phyloP scores from a whole-genome alignment of 2,329 filamentous ascomycete genomes.

The Pseudogymnoascus sp. region DNA sequence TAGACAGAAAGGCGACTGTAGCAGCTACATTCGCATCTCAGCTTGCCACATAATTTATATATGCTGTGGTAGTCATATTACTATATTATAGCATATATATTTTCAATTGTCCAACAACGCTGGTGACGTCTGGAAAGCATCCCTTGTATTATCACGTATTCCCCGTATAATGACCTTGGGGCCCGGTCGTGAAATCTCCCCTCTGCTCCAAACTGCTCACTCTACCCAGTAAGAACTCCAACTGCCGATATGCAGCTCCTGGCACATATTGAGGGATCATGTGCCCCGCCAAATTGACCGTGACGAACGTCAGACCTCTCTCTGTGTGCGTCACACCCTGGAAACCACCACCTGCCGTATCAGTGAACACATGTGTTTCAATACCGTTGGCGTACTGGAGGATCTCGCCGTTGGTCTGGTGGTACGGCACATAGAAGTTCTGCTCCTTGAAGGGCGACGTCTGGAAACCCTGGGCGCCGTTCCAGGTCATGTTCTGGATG shows the following conservation, averaged over 20 bases:
- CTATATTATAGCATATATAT: neutral
- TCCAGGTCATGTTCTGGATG: constrained; percentile 69
- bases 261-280: constrained; percentile 51
- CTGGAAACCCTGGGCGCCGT: constrained; percentile 57
- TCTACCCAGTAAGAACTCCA: constrained; percentile 56
- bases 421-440: constrained; percentile 26
- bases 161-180: constrained; percentile 21
- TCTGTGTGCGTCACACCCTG: constrained; percentile 52
- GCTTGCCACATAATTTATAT: constrained; percentile 1
- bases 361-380: constrained; percentile 14
- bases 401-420: constrained; percentile 49
- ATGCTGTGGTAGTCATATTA: neutral
- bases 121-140: neutral
- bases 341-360: constrained; percentile 24
- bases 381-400: constrained; percentile 16
- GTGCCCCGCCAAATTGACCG: constrained; percentile 48
- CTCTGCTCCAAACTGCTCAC: constrained; percentile 38
- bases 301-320: constrained; percentile 53
- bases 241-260: constrained; percentile 48
- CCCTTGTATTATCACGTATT: neutral
- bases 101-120: neutral
- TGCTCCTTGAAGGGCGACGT: constrained; percentile 16
- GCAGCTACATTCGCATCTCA: neutral
- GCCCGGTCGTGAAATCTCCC: constrained; percentile 25
- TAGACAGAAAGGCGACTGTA: neutral